Conservation (phyloP, 1,139 yeast species). For the Saccharomyces hybrid region DNA sequence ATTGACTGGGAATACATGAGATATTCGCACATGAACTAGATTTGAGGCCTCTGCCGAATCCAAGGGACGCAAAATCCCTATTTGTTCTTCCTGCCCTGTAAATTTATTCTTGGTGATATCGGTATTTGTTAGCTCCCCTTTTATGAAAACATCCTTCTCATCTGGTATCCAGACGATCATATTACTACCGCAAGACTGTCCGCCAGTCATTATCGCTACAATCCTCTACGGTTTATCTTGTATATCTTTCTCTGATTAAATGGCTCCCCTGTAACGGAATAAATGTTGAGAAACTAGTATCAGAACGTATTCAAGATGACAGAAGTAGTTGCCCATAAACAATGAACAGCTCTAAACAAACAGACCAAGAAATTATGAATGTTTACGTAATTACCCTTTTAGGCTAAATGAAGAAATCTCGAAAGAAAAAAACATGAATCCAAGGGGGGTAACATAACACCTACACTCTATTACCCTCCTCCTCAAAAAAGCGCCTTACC, state of each 20-base stretch:
- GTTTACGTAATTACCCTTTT: neutral
- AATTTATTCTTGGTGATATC: constrained; percentile 16
- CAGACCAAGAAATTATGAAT: neutral
- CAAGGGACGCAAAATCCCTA: constrained; percentile 8
- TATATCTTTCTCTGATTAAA: neutral
- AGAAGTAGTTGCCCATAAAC: neutral
- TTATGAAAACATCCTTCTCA: constrained; percentile 51
- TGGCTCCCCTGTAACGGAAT: neutral
- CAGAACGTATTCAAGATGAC: neutral
- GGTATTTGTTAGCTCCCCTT: constrained; percentile 48
- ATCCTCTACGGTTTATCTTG: neutral
- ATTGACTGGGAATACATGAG: constrained; percentile 56
- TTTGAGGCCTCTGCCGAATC: constrained; percentile 10
- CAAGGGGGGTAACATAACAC: neutral
- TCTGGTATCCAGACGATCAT: constrained; percentile 73
- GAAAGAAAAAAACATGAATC: neutral
- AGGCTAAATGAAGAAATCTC: neutral
- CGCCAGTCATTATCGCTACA: neutral
- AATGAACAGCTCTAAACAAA: neutral
- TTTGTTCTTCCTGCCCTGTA: constrained; percentile 15
- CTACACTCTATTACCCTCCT: neutral
- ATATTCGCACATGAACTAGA: constrained; percentile 36
- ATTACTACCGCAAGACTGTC: neutral
- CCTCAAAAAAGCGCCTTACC: too few relatives aligned
- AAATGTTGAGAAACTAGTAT: neutral